Evolutionary conservation across 1,139 yeast species (phyloP).

Genomic region (Spathaspora sp.): DNA sequence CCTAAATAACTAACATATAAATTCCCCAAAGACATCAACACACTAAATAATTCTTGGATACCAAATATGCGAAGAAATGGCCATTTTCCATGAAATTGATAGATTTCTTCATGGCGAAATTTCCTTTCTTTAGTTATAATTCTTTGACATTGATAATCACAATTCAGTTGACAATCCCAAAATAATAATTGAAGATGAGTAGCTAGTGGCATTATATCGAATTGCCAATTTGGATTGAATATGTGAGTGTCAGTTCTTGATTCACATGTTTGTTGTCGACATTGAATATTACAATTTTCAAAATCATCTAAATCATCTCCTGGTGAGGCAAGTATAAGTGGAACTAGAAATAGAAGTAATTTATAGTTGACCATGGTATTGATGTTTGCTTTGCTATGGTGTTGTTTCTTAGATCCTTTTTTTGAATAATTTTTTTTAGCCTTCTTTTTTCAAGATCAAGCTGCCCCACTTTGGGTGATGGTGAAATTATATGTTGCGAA

Average conservation of each 20-base stretch:
- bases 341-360: background rate
- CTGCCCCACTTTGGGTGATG: no score
- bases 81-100: slow-evolving; percentile 97
- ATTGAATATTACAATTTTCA: slow-evolving; percentile 60
- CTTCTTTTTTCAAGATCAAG: no score
- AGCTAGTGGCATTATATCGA: slow-evolving; percentile 40
- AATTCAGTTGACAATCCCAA: slow-evolving; percentile 82
- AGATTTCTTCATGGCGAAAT: slow-evolving; percentile 44
- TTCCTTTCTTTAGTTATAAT: slow-evolving; percentile 59
- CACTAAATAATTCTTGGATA: slow-evolving; percentile 82
- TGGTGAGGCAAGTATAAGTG: slow-evolving; percentile 49
- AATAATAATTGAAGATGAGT: slow-evolving; percentile 46
- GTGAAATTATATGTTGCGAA: no score
- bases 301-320: slow-evolving; percentile 81
- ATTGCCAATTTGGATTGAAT: slow-evolving; percentile 34
- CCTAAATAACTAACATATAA: slow-evolving; percentile 74
- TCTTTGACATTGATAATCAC: slow-evolving; percentile 92
- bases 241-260: slow-evolving; percentile 16
- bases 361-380: background rate
- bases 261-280: slow-evolving; percentile 47
- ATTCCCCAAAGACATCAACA: slow-evolving; percentile 77
- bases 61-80: slow-evolving; percentile 78
- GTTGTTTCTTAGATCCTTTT: background rate
- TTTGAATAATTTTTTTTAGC: no score
- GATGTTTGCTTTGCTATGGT: background rate